These are phyloP conservation scores for Suhomyces sp. DNA, from an alignment of 805 yeast genomes.

Conservation along the genomic window DNA sequence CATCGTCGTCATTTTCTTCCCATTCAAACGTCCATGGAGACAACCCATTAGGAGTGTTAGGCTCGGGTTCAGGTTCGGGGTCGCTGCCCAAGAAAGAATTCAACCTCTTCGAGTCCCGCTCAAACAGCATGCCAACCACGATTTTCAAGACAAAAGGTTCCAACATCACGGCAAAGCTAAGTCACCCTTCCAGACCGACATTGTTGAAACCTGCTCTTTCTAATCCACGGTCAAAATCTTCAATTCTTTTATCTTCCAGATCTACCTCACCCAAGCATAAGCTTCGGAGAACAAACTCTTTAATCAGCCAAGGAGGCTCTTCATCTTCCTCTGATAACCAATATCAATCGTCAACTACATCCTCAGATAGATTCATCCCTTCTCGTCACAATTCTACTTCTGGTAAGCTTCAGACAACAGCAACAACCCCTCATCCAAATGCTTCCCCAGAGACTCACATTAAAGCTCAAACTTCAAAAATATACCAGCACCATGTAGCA, in stretches of 20 bases:
- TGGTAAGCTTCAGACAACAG: slow-evolving; percentile 35
- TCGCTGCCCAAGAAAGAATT: background rate
- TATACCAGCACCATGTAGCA: slow-evolving; percentile 81
- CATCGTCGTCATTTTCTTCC: background rate
- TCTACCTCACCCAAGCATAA: slow-evolving; percentile 29
- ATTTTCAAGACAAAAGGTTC: too few relatives aligned
- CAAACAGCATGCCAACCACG: background rate
- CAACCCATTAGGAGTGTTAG: too few relatives aligned
- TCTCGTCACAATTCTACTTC: slow-evolving; percentile 41
- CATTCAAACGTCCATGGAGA: background rate
- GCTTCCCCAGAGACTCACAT: slow-evolving; percentile 56
- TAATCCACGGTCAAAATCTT: slow-evolving; percentile 26
- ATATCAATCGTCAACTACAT: slow-evolving; percentile 20
- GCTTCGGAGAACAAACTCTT: slow-evolving; percentile 35
- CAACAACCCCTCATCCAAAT: slow-evolving; percentile 40
- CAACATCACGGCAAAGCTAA: too few relatives aligned
- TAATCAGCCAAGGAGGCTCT: slow-evolving; percentile 26
- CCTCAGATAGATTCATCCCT: slow-evolving; percentile 43
- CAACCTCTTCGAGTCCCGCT: background rate
- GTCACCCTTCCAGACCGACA: slow-evolving; percentile 6
- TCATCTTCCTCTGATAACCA: slow-evolving; percentile 28
- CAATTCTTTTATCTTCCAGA: slow-evolving; percentile 17
- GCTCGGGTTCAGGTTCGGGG: background rate
- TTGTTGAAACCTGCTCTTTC: slow-evolving; percentile 19
- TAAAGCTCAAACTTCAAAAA: slow-evolving; percentile 51